Conservation (phyloP, 495 filamentous ascomycete genomes). For the Delitschia confertaspora region DNA sequence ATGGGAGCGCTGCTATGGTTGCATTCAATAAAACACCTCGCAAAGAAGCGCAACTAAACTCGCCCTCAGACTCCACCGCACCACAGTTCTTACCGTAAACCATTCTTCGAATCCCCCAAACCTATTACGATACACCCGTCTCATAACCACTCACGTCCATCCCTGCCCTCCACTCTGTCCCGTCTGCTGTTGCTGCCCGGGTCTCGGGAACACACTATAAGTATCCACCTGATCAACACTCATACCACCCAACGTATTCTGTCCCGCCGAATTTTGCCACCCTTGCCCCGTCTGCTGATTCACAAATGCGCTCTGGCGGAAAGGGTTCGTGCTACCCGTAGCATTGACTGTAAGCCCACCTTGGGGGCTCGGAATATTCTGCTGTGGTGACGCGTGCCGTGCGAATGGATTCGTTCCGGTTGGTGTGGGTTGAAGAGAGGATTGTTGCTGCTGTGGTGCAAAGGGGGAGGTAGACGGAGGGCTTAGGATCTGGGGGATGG, state of each 20-base stretch:
- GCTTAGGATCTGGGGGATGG: background rate
- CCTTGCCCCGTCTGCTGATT: constrained; percentile 78
- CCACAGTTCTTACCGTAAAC: too few species aligned
- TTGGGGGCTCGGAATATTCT: constrained; percentile 20
- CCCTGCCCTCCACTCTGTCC: too few species aligned
- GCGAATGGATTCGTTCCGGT: constrained; percentile 72
- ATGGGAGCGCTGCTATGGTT: too few species aligned
- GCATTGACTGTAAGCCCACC: constrained; percentile 48
- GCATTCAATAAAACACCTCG: too few species aligned
- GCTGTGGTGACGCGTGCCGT: constrained; percentile 32
- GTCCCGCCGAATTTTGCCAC: constrained; percentile 59
- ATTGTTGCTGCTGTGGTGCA: constrained; percentile 25
- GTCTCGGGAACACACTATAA: constrained; percentile 78
- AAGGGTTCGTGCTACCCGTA: constrained; percentile 90
- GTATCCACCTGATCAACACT: constrained; percentile 60
- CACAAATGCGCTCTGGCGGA: constrained; percentile 79
- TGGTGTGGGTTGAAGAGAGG: constrained; percentile 49
- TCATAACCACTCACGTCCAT: too few species aligned
- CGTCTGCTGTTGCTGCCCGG: constrained; percentile 47
- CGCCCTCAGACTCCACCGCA: too few species aligned
- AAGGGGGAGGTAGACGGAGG: constrained; percentile 6
- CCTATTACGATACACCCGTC: too few species aligned
- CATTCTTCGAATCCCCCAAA: too few species aligned
- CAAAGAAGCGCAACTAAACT: too few species aligned
- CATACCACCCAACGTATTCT: constrained; percentile 78